Base-by-base conservation (phyloP, 2,329 filamentous ascomycete species). In the Aspergillus awamori region DNA sequence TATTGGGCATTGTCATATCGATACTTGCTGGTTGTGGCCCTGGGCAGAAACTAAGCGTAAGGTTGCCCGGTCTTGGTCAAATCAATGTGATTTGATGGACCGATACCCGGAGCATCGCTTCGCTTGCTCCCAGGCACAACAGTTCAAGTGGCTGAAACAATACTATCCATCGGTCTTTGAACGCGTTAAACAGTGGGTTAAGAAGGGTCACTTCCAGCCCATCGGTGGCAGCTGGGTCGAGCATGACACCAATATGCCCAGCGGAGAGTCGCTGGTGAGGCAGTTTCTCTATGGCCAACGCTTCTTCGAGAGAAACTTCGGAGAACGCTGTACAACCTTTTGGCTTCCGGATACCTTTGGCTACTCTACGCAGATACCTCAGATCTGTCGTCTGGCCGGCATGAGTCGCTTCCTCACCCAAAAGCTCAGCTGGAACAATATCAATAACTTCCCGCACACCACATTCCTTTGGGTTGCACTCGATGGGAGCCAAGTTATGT, bases 341-440 rank as follows among this genome's bases (percentile, higher is more conserved):
- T 99, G 95, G 95, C 84, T 99, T 6, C 95, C 95, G 0, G 95
- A 99, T 76, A 99, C 95, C 0, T 99, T 99, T 79, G 95, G 95
- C 13, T 99, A 99, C 79, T 97, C 93, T 0, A 90, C 90, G 53
- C 95, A 99, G 77, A 85, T 99, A 45, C 95, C 95, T 11, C 95
- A 99, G 73, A 82, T 99, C 45, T 98, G 93, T 74, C 90, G 94
- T 3, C 82, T 97, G 28, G 91, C 95, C n/a, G 94, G 93, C 20
- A 98, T 99, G 95, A 91, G 87, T 60, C 87, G 94, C 36, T 99
- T 99, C 82, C 90, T 99, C 72, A 99, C 95, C 0, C 95, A 99
- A 77, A 99, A 99, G 81, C 83, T 99, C 62, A 98, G 94, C 82
- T 99, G 95, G 95, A 98, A 98, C 82, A 98, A 98, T 76, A 98